Evolutionary conservation across 1,139 yeast genomes (phyloP).

Genomic region (Kurtzmaniella quercitrusa): DNA sequence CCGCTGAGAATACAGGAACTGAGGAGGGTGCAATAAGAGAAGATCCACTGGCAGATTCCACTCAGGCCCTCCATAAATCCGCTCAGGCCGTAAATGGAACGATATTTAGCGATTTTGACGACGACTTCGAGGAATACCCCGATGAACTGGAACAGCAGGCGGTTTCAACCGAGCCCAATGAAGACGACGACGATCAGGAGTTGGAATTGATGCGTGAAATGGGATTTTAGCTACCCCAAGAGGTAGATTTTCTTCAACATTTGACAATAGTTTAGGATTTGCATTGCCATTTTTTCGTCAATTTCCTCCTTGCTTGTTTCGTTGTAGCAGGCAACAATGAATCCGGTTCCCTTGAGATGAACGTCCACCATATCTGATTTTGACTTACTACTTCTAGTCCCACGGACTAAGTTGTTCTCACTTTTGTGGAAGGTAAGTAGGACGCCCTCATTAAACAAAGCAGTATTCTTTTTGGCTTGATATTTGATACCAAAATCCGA

Average conservation of each 20-base stretch:
- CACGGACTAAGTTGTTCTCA: slow-evolving; percentile 38
- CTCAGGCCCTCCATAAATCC: background rate
- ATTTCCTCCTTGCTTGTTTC: slow-evolving; percentile 22
- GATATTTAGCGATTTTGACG: background rate
- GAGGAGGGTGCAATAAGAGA: no score
- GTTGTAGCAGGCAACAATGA: slow-evolving; percentile 48
- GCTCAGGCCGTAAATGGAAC: background rate
- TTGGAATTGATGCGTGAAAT: slow-evolving; percentile 38
- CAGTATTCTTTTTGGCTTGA: slow-evolving; percentile 18
- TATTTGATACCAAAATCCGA: slow-evolving; percentile 56
- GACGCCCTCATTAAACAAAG: slow-evolving; percentile 42
- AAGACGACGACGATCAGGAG: slow-evolving; percentile 19
- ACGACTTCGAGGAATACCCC: slow-evolving; percentile 10
- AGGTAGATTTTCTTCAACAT: slow-evolving; percentile 36
- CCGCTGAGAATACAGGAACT: no score
- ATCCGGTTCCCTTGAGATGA: slow-evolving; percentile 54
- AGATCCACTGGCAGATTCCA: no score
- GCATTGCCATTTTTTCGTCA: slow-evolving; percentile 41
- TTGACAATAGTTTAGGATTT: slow-evolving; percentile 37
- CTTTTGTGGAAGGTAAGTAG: slow-evolving; percentile 49
- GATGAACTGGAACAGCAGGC: slow-evolving; percentile 7
- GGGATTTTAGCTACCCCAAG: slow-evolving; percentile 17
- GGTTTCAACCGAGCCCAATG: background rate
- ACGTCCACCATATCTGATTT: slow-evolving; percentile 28
- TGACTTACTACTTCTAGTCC: slow-evolving; percentile 14